Evolutionary conservation across 192 early-diverging fungal species (phyloP), one percentile per base, ranked within the genome.

Genomic region (Blastocladiella britannica): DNA sequence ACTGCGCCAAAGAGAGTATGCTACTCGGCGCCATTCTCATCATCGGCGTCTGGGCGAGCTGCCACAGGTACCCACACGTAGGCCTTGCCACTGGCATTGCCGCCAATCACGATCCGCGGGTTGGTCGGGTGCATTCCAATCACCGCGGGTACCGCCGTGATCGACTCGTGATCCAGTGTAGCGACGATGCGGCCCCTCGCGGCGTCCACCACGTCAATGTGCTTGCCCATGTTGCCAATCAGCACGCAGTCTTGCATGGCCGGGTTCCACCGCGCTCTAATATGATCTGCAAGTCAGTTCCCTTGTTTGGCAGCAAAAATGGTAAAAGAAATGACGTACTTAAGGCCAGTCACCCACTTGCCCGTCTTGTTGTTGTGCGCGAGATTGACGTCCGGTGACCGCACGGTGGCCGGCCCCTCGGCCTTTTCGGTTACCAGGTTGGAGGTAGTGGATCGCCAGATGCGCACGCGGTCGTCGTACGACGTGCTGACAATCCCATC

Each of bases 331-430:
- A n/a, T n/a, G n/a, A n/a, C n/a, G n/a, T n/a, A n/a, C n/a, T n/a
- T n/a, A n/a, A 47, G n/a, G 15, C 15, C n/a, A 20, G 37, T 47
- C 37, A 47, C 37, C 37, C 37, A 47, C 9, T 47, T 47, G 1
- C 37, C 37, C 37, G 37, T 47, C 37, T 47, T 47, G 37, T 47
- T 47, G 15, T 47, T 47, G 37, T 47, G 37, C 37, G n/a, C n/a
- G 2, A 20, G 15, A 6, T 20, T 47, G 37, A 47, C 12, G 5
- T 9, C n/a, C 37, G 37, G 37, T 20, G 15, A 20, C 37, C 15
- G 2, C 37, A 47, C 12, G n/a, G 15, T 47, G 37, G 37, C n/a
- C 15, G n/a, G 4, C 37, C 15, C 3, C 15, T 47, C 37, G 15
- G n/a, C n/a, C n/a, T n/a, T n/a, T n/a, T n/a, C n/a, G n/a, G n/a